Percentiles rank a stretch among this genome's conserved stretches.
Evolutionary conservation across 805 yeast genomes (phyloP).

Genomic region (Candida schatavii): DNA sequence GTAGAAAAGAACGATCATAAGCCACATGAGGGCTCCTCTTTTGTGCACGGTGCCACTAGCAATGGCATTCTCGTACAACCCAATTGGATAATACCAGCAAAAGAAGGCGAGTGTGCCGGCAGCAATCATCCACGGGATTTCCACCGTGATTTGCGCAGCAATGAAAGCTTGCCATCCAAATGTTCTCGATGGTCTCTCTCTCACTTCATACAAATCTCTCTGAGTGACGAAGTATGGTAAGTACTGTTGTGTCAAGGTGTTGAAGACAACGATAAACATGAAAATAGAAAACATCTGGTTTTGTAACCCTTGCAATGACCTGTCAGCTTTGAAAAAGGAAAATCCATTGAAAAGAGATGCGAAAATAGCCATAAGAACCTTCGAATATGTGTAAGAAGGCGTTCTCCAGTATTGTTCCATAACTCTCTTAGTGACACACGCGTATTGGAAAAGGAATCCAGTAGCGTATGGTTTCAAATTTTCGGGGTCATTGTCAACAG

Average conservation of each 20-base stretch:
- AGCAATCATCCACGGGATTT: slow-evolving; percentile 60
- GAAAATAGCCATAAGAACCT: slow-evolving; percentile 36
- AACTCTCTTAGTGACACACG: slow-evolving; percentile 29
- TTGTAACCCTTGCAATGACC: slow-evolving; percentile 36
- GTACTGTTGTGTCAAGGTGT: slow-evolving; percentile 59
- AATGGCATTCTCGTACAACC: slow-evolving; percentile 21
- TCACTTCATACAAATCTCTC: slow-evolving; percentile 65
- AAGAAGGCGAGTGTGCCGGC: slow-evolving; percentile 66
- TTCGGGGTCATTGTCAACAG: slow-evolving; percentile 15
- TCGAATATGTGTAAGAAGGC: slow-evolving; percentile 46
- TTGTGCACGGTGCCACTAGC: slow-evolving; percentile 28
- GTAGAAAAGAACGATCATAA: slow-evolving; percentile 41
- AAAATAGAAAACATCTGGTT: slow-evolving; percentile 74
- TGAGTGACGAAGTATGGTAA: slow-evolving; percentile 54
- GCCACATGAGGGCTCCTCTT: slow-evolving; percentile 59
- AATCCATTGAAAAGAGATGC: slow-evolving; percentile 67
- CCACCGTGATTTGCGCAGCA: slow-evolving; percentile 59
- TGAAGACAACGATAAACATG: slow-evolving; percentile 59
- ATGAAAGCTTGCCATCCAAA: slow-evolving; percentile 66
- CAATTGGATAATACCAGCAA: slow-evolving; percentile 48
- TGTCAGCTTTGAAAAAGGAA: slow-evolving; percentile 54
- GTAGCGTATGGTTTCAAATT: slow-evolving; percentile 13
- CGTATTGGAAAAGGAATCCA: slow-evolving; percentile 19
- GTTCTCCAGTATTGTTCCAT: slow-evolving; percentile 36
- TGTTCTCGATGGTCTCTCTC: slow-evolving; percentile 72